Conservation (phyloP, 2,329 filamentous ascomycete genomes). For the Colletotrichum camelliae region DNA sequence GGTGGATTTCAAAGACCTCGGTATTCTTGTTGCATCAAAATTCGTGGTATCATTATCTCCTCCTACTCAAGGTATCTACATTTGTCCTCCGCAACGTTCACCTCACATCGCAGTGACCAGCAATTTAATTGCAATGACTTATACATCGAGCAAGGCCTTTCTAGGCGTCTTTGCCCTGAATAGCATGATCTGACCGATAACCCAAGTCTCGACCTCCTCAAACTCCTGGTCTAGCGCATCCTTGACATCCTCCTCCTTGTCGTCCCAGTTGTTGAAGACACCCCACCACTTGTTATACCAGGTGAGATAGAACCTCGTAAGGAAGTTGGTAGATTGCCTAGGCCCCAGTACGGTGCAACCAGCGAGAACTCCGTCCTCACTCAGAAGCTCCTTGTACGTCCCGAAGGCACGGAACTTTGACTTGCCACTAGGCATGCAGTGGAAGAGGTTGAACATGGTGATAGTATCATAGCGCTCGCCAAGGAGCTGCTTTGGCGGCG, state of each 20-base stretch:
- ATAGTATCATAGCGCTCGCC: constrained; percentile 44
- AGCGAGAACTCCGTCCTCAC: constrained; percentile 38
- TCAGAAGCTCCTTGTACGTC: constrained; percentile 35
- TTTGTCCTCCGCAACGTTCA: background rate
- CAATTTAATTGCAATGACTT: background rate
- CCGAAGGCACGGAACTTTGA: constrained; percentile 35
- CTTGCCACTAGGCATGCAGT: constrained; percentile 41
- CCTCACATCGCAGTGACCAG: background rate
- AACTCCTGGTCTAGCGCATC: constrained; percentile 39
- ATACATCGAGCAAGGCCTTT: constrained; percentile 23
- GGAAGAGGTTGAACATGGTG: constrained; percentile 47
- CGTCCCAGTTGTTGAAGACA: constrained; percentile 44
- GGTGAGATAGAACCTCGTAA: constrained; percentile 24
- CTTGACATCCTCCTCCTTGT: constrained; percentile 37
- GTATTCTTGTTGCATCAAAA: background rate
- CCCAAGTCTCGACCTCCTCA: constrained; percentile 40
- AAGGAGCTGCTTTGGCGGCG: constrained; percentile 30
- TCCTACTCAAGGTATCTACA: background rate
- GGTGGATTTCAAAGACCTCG: background rate
- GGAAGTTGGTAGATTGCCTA: constrained; percentile 29
- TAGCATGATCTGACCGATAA: constrained; percentile 43
- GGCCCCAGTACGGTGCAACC: constrained; percentile 43
- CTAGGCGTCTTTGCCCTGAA: constrained; percentile 38
- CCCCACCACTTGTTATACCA: constrained; percentile 37
- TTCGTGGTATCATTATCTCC: background rate